A percentile compares a stretch with the other conserved stretches of the same genome.
Conservation (phyloP, 306 rosid genomes). For the Vachellia collinsii region DNA sequence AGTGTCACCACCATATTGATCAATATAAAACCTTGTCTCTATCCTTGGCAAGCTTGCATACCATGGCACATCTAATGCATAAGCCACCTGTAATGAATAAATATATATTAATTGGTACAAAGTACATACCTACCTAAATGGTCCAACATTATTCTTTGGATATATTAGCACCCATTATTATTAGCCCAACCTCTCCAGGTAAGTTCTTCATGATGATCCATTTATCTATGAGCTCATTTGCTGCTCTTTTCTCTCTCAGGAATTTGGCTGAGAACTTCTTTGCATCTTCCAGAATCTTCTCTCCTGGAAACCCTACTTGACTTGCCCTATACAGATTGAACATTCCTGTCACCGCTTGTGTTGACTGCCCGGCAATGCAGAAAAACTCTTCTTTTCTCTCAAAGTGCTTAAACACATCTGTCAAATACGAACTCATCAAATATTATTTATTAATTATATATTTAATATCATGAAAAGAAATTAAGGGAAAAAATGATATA, state of each 20-base stretch:
- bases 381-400: conserved; percentile 77
- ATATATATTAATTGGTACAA: background rate
- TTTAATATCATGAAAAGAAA: background rate
- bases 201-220: conserved; percentile 86
- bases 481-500: background rate
- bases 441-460: conserved; percentile 7
- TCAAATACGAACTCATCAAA: conserved; percentile 9
- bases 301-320: conserved; percentile 71
- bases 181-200: conserved; percentile 68
- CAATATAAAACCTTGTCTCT: conserved; percentile 74
- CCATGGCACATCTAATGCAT: conserved; percentile 85
- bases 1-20: conserved; percentile 82
- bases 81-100: conserved; percentile 57
- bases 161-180: background rate
- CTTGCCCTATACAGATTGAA: conserved; percentile 70
- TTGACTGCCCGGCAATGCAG: conserved; percentile 73
- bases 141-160: background rate
- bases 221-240: conserved; percentile 74
- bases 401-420: conserved; percentile 82
- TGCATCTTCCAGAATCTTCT: conserved; percentile 70
- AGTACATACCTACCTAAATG: background rate
- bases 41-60: conserved; percentile 59
- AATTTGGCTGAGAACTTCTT: conserved; percentile 62
- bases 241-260: conserved; percentile 59
- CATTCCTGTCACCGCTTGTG: conserved; percentile 88